Percentiles rank a stretch among this genome's conserved stretches.
Evolutionary conservation across 352 stramenopile species (phyloP).

Genomic region (Globisporangium carolinianum): DNA sequence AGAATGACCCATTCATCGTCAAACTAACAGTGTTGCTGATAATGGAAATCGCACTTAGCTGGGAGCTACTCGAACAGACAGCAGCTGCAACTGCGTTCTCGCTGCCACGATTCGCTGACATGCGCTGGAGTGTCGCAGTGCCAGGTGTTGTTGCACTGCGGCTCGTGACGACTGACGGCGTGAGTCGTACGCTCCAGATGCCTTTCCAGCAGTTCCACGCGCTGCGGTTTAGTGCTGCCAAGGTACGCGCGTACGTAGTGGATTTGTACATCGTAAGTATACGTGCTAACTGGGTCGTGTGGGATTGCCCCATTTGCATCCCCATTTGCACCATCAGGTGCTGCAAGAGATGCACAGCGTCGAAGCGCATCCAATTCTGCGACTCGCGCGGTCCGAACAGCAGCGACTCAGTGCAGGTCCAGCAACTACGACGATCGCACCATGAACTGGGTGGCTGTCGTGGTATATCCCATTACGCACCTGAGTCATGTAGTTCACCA

Average conservation of each 20-base stretch:
- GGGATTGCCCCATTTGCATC: background rate
- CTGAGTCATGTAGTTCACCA: background rate
- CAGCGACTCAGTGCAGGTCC: background rate
- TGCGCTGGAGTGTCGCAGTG: constrained; percentile 21
- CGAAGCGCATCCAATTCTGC: constrained; percentile 73
- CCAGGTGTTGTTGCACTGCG: constrained; percentile 32
- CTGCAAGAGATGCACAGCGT: constrained; percentile 73
- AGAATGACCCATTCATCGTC: background rate
- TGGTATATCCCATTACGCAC: too few relatives aligned
- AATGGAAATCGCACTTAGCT: constrained; percentile 12
- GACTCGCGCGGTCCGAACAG: constrained; percentile 24
- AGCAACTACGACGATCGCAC: background rate
- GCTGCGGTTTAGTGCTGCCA: constrained; percentile 65
- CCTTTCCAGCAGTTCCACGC: constrained; percentile 64
- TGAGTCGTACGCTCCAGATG: constrained; percentile 35
- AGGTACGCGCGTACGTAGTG: constrained; percentile 14
- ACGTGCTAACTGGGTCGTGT: background rate
- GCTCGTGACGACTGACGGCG: constrained; percentile 41
- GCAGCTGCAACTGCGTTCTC: constrained; percentile 13
- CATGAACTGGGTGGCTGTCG: too few relatives aligned
- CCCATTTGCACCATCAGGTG: constrained; percentile 15
- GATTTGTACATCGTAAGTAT: background rate
- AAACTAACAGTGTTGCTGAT: background rate
- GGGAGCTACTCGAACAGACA: constrained; percentile 17
- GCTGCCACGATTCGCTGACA: constrained; percentile 26